Evolutionary conservation across 1,139 yeast genomes (phyloP), one percentile per base, ranked within the genome.

Genomic region (Zygosaccharomyces pseudobailii): DNA sequence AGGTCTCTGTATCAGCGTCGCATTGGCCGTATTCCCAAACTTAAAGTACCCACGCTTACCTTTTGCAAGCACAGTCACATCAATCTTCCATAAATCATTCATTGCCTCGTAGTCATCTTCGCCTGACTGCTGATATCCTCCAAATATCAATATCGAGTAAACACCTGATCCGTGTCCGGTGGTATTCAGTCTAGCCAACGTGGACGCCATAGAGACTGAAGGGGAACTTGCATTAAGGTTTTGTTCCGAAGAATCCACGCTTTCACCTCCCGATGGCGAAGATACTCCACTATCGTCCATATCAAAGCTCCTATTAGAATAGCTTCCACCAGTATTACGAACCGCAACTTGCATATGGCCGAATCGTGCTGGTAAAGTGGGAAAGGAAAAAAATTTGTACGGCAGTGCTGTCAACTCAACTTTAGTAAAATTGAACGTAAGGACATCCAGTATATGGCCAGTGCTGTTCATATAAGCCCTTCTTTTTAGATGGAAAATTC

Each of bases 1-100:
- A 0, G 48, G 24, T 6, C 49, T 52, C 8, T 63, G 58, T 3
- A 65, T 58, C 23, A 63, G 63, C 0, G 66, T 60, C 1, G 70
- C 69, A 5, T 56, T 46, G 0, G 68, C 66, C 2, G 60, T 60
- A 24, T 63, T 68, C 2, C 67, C 69, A 54, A 70, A 70, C 41
- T 63, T 63, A 19, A 59, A 50, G 40, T 60, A 66, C n/a, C 63
- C 61, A 17, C 63, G 61, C 30, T 62, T 64, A 1, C 73, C 73
- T 21, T 63, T 57, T 21, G 65, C 63, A 13, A 62, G 57, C 1
- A 72, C 63, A 4, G 70, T 65, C 2, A 75, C 50, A 47, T 74
- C 76, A 28, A 74, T 63, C 52, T 68, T 71, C 80, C 80, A 76
- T 45, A 76, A 53, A 56, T 75, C 79, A 49, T 70, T 68, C 55